Evolutionary conservation across 176 grass and related monocot genomes (phyloP).

Genomic region (Hsuehochloa calcarea): DNA sequence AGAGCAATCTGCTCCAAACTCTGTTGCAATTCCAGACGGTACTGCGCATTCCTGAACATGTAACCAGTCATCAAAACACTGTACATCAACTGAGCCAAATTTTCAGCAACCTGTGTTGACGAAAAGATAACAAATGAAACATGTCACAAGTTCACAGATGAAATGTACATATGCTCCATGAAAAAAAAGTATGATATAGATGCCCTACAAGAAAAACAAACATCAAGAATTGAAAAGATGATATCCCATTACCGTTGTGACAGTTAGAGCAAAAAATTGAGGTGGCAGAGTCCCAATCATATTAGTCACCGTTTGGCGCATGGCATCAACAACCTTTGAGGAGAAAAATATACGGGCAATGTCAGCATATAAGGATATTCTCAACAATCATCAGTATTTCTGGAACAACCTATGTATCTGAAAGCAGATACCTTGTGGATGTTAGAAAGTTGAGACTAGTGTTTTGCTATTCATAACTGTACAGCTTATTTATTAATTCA

Average conservation of each 20-base stretch:
- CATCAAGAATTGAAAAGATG: not conserved
- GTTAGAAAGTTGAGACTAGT: no score
- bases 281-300: constrained; percentile 96
- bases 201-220: not conserved
- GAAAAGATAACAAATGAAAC: constrained; percentile 30
- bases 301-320: constrained; percentile 93
- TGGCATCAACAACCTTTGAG: constrained; percentile 82
- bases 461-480: no score
- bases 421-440: not conserved
- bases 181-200: not conserved
- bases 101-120: constrained; percentile 80
- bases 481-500: no score
- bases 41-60: constrained; percentile 96
- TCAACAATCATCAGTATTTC: not conserved
- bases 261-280: constrained; percentile 87
- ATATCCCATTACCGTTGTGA: constrained; percentile 71
- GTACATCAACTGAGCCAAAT: constrained; percentile 92
- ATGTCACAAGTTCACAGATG: constrained; percentile 1
- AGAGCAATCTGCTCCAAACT: constrained; percentile 89
- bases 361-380: not conserved
- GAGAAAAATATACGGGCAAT: constrained; percentile 7
- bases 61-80: constrained; percentile 97
- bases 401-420: not conserved
- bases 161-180: not conserved
- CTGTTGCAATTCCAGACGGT: constrained; percentile 77